phyloP scores from a whole-genome alignment of 805 yeast species.

The Candida maris region DNA sequence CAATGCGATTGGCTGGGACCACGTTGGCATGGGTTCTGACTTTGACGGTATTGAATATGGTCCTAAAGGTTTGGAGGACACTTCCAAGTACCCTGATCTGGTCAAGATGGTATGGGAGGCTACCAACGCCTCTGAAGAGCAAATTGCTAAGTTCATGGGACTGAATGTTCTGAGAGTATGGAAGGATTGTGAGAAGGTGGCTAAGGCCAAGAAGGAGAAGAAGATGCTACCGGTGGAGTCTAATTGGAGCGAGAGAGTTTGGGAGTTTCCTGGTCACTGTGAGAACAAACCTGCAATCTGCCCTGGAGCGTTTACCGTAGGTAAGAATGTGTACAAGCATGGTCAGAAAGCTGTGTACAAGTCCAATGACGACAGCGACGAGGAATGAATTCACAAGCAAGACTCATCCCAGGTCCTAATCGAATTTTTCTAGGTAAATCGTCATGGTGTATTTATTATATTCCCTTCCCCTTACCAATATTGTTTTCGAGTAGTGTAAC shows the following conservation, averaged over 20 bases:
- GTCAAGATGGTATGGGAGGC: slow-evolving; percentile 34
- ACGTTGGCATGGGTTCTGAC: slow-evolving; percentile 50
- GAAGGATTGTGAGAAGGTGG: slow-evolving; percentile 36
- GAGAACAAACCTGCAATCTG: slow-evolving; percentile 35
- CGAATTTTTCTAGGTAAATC: slow-evolving; percentile 2
- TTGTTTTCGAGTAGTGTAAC: no score
- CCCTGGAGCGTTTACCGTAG: slow-evolving; percentile 26
- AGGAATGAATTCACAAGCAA: no score
- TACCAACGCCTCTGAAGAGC: slow-evolving; percentile 40
- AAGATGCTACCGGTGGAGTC: slow-evolving; percentile 34
- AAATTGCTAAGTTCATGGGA: slow-evolving; percentile 41
- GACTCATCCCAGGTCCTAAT: no score
- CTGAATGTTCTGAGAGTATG: slow-evolving; percentile 44
- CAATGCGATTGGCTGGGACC: slow-evolving; percentile 46
- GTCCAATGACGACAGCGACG: slow-evolving; percentile 2
- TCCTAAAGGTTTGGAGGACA: slow-evolving; percentile 49
- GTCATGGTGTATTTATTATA: no score
- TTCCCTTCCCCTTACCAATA: no score
- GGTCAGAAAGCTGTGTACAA: slow-evolving; percentile 13
- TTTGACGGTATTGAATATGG: slow-evolving; percentile 51
- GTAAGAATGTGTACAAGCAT: slow-evolving; percentile 20
- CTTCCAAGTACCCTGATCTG: slow-evolving; percentile 51
- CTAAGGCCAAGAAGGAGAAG: slow-evolving; percentile 17
- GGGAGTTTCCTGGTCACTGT: slow-evolving; percentile 35
- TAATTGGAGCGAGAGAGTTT: slow-evolving; percentile 38